phyloP scores from a whole-genome alignment of 345 rosid species.

The Bretschneidera sinensis region DNA sequence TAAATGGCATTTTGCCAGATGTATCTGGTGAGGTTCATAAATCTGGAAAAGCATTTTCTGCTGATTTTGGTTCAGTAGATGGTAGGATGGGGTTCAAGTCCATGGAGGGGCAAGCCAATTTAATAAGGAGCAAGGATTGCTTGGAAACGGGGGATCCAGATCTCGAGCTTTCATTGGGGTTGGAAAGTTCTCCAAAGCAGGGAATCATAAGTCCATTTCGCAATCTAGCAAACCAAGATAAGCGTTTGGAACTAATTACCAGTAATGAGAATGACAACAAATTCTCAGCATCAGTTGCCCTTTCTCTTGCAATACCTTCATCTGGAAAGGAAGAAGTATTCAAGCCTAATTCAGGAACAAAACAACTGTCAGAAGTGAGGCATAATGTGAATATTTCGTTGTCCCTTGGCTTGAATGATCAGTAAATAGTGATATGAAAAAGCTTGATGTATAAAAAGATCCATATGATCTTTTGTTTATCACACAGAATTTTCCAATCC shows the following conservation, averaged over 20 bases:
- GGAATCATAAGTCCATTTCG: neutral
- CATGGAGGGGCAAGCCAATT: neutral
- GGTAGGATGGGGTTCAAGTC: neutral
- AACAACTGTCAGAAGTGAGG: neutral
- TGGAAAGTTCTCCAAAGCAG: neutral
- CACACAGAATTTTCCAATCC: too few relatives aligned
- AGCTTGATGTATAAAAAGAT: too few relatives aligned
- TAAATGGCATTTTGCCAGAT: too few relatives aligned
- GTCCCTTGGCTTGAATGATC: too few relatives aligned
- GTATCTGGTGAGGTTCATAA: neutral
- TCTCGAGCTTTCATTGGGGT: constrained; percentile 20
- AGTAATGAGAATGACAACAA: neutral
- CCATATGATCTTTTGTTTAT: too few relatives aligned
- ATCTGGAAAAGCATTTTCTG: neutral
- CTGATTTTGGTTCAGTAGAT: neutral
- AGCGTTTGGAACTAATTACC: neutral
- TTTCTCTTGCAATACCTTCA: constrained; percentile 16
- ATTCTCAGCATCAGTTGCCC: neutral
- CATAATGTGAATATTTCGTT: too few relatives aligned
- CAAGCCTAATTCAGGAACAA: neutral
- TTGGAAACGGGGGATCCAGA: constrained; percentile 1
- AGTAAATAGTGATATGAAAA: too few relatives aligned
- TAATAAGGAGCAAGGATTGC: neutral
- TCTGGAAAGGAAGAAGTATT: neutral
- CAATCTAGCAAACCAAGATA: neutral